Conservation (phyloP, 331 rosid species). For the Acacia pycnantha region DNA sequence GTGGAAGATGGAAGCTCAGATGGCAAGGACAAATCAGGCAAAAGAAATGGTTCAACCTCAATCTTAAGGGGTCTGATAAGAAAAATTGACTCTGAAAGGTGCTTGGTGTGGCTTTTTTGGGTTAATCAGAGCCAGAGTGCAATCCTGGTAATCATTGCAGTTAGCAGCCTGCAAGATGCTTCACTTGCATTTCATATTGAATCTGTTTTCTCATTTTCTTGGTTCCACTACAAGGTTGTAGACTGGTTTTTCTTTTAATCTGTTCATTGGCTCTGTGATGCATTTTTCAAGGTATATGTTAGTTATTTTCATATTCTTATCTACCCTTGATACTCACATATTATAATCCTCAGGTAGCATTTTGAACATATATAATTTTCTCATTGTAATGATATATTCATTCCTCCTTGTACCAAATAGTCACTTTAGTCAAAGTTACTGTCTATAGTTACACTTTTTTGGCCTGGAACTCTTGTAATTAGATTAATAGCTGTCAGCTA, state of each 20-base stretch:
- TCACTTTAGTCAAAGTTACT: background rate
- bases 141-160: constrained; percentile 28
- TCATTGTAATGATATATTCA: constrained; percentile 43
- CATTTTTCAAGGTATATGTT: constrained; percentile 35
- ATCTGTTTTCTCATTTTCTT: constrained; percentile 22
- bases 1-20: constrained; percentile 86
- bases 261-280: constrained; percentile 42
- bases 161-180: constrained; percentile 25
- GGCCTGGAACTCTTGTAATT: background rate
- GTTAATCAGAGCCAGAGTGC: constrained; percentile 29
- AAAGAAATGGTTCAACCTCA: constrained; percentile 97
- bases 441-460: background rate
- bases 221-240: constrained; percentile 34
- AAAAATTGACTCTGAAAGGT: constrained; percentile 45
- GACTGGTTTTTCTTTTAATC: constrained; percentile 35
- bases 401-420: constrained; percentile 25
- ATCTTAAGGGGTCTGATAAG: constrained; percentile 86
- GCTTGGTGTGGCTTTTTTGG: constrained; percentile 29
- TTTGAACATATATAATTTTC: constrained; percentile 33
- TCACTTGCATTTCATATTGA: constrained; percentile 34
- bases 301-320: constrained; percentile 29
- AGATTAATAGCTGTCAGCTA: background rate
- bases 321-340: constrained; percentile 25
- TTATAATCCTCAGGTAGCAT: constrained; percentile 34
- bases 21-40: constrained; percentile 80